Evolutionary conservation across 208 protist genomes (phyloP).

Genomic region (Balamuthia mandrillaris): DNA sequence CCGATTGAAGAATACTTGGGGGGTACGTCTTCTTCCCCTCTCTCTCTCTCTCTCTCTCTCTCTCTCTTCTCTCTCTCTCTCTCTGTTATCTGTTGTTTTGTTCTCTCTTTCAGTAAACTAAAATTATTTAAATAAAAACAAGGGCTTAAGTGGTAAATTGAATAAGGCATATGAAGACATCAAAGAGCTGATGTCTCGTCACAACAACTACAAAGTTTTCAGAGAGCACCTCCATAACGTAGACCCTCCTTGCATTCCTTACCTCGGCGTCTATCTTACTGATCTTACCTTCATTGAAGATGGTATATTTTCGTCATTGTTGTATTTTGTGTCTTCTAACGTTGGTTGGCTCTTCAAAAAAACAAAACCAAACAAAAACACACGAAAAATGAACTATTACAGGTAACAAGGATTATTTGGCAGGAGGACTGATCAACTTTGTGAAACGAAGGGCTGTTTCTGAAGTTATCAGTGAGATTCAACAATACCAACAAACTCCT

Average conservation of each 20-base stretch:
- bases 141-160: no score
- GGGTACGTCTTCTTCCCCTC: slow-evolving; percentile 22
- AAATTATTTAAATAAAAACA: no score
- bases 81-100: neutral
- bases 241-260: slow-evolving; percentile 40
- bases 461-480: slow-evolving; percentile 7
- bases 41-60: no score
- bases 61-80: neutral
- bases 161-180: slow-evolving; percentile 24
- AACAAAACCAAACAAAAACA: no score
- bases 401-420: no score
- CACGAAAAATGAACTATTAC: no score
- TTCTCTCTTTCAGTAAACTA: neutral
- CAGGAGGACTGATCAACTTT: slow-evolving; percentile 26
- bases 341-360: no score
- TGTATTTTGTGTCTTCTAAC: no score
- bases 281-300: slow-evolving; percentile 76
- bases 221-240: neutral
- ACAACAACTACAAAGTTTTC: slow-evolving; percentile 31
- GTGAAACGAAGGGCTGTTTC: neutral
- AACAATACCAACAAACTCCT: slow-evolving; percentile 38
- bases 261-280: slow-evolving; percentile 64
- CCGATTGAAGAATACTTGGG: slow-evolving; percentile 61
- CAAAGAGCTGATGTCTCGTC: neutral
- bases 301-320: no score